phyloP scores from a whole-genome alignment of 306 rosid genomes.

The Vicia villosa region DNA sequence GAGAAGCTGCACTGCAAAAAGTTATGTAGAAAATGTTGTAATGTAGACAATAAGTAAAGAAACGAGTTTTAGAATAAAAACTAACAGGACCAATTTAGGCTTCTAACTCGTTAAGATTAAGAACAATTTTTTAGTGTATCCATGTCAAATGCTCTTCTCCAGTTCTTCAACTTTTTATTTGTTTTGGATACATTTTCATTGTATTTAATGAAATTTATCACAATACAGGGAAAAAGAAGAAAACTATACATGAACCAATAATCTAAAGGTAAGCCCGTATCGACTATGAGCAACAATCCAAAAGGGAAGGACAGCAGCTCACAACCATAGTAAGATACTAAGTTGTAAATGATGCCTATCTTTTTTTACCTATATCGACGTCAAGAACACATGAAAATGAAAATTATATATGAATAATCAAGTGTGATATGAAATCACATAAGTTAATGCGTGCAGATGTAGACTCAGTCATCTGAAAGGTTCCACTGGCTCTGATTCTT shows the following conservation, averaged over 20 bases:
- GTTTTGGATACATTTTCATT: conserved; percentile 2
- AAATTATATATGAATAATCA: conserved; percentile 27
- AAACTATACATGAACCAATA: background rate
- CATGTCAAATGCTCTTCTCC: no score
- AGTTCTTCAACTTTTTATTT: background rate
- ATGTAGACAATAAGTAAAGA: no score
- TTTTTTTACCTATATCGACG: conserved; percentile 22
- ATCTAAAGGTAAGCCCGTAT: background rate
- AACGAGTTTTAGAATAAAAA: no score
- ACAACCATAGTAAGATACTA: background rate
- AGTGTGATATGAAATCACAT: conserved; percentile 16
- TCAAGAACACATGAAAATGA: conserved; percentile 17
- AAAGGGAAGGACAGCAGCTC: background rate
- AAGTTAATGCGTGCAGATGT: conserved; percentile 26
- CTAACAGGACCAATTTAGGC: no score
- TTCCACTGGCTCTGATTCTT: conserved; percentile 87
- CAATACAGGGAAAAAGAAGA: conserved; percentile 8
- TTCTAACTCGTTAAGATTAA: no score
- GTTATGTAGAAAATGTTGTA: background rate
- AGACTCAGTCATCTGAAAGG: conserved; percentile 65
- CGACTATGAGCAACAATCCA: background rate
- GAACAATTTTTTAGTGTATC: no score
- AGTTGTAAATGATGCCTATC: conserved; percentile 13
- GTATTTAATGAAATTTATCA: conserved; percentile 2
- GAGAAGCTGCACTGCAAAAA: background rate